Evolutionary conservation across 2,329 filamentous ascomycete genomes (phyloP), one percentile per base, ranked within the genome.

Genomic region (Microdochium paspali): DNA sequence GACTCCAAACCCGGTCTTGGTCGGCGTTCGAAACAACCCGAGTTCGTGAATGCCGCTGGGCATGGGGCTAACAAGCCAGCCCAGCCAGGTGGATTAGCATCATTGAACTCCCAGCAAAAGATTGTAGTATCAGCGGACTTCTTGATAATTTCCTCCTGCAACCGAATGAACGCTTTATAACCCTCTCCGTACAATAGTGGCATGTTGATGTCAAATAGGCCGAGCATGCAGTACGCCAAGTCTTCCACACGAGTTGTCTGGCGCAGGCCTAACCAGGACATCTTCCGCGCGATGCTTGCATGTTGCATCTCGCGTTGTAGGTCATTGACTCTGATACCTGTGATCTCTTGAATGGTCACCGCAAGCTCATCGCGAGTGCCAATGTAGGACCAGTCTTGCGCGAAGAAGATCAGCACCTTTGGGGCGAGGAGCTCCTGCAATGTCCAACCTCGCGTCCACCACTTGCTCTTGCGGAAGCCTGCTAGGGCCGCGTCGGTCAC

Each of bases 141-240:
- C 15, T 21, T n/a, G 15, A 40, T 18, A 24, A 47, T 44, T 13
- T 49, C 26, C 6, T 49, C 35, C 15, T 49, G 47, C 4, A 55
- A 45, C 25, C 53, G 31, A 30, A 46, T 31, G 31, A 54, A 55
- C 2, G 53, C 50, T 26, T 46, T 50, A 9, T 10, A 24, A 35
- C 53, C 53, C 43, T 58, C 56, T 12, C 56, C 55, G 25, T 57
- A 58, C 4, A 56, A 44, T 24, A 58, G 42, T 10, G 56, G 51
- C 51, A 59, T 57, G 15, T 51, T 54, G 15, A 59, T 46, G 23
- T 47, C 48, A 21, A 58, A 57, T 10, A 58, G 20, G 3, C 56
- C 56, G 15, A 57, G 28, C 3, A 58, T 30, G 24, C 51, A 55
- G 42, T 57, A 58, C 1, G 55, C 55, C 3, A 45, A 21, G 47